These are phyloP conservation scores for Quercus tomentella DNA, from an alignment of 331 rosid species.

Conservation along the genomic window DNA sequence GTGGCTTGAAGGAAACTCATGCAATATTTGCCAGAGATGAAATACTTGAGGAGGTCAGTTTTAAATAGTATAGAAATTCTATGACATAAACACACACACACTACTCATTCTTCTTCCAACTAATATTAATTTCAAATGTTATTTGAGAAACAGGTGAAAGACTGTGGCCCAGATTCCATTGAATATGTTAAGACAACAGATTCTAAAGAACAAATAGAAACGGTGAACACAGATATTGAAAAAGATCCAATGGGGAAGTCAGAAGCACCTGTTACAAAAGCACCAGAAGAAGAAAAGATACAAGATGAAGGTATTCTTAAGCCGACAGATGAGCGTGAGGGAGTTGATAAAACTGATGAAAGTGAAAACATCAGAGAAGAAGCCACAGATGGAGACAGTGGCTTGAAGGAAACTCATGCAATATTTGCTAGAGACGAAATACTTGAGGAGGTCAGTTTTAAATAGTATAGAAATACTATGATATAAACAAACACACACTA, in stretches of 20 bases:
- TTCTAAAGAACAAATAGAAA: not conserved
- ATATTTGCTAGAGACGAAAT: not conserved
- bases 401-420: not conserved
- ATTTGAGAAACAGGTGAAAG: conserved; percentile 23
- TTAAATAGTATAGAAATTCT: too few relatives aligned
- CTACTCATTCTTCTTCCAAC: too few relatives aligned
- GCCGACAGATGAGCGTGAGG: not conserved
- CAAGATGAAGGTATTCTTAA: not conserved
- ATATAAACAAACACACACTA: not conserved
- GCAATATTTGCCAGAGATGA: too few relatives aligned
- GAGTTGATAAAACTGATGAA: not conserved
- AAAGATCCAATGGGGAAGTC: not conserved
- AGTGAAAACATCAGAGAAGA: not conserved
- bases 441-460: not conserved
- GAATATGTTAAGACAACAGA: not conserved
- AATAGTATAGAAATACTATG: not conserved
- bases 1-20: too few relatives aligned
- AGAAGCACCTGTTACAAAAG: not conserved
- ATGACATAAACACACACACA: too few relatives aligned
- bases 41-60: too few relatives aligned
- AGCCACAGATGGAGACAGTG: not conserved
- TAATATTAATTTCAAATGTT: not conserved
- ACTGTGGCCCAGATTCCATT: not conserved
- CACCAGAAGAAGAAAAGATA: not conserved
- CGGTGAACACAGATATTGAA: not conserved